phyloP scores from a whole-genome alignment of 2,329 filamentous ascomycete species.

The Phyllosticta citriasiana region DNA sequence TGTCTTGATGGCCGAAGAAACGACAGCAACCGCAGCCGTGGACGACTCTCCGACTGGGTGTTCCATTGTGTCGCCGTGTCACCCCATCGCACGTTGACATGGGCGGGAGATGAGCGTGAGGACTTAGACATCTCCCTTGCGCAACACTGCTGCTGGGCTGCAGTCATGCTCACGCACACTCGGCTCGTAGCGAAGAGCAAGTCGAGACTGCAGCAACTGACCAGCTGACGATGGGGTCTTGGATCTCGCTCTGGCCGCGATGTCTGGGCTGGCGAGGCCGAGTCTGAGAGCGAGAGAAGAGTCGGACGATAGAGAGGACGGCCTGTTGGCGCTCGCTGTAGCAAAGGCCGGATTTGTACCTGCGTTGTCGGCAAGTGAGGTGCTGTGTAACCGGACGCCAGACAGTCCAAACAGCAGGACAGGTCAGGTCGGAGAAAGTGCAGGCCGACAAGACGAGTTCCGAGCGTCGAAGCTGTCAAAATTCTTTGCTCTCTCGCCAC shows the following conservation, averaged over 20 bases:
- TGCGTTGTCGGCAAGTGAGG: conserved; percentile 1
- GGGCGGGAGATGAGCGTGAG: neutral
- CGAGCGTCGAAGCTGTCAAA: neutral
- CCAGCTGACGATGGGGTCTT: neutral
- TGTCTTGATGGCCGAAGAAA: neutral
- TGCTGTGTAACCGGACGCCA: neutral
- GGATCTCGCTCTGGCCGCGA: neutral
- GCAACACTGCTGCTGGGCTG: neutral
- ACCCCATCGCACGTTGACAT: neutral
- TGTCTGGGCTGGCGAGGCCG: neutral
- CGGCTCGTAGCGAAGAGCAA: neutral
- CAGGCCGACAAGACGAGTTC: neutral
- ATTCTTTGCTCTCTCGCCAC: neutral
- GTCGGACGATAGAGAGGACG: neutral
- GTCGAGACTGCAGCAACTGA: neutral
- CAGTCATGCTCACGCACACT: neutral
- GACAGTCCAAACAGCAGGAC: neutral
- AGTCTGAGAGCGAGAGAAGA: neutral
- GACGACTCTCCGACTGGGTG: neutral
- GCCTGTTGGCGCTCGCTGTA: neutral
- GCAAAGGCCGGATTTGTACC: neutral
- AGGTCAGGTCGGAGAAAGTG: neutral
- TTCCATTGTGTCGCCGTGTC: neutral
- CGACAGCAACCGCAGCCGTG: neutral
- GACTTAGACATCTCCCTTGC: neutral